Evolutionary conservation across 495 filamentous ascomycete species (phyloP).

Genomic region (Pseudotulostoma volvatum): DNA sequence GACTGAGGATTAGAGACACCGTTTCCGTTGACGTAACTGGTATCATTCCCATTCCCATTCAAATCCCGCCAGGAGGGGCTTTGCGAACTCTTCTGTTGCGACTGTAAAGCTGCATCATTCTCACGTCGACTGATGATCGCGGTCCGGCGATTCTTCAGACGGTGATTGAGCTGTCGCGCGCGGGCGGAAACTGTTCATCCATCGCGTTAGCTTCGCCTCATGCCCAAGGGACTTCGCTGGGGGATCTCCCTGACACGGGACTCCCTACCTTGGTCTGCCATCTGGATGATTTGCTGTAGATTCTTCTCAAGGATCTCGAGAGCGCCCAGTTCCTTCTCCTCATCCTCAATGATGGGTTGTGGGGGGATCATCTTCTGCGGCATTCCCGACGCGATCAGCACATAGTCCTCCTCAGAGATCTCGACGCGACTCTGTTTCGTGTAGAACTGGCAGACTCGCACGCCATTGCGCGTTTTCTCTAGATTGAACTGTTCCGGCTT

Average conservation of each 20-base stretch:
- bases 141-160: slow-evolving; percentile 55
- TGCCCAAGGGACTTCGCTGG: not conserved
- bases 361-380: slow-evolving; percentile 72
- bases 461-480: slow-evolving; percentile 47
- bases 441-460: slow-evolving; percentile 61
- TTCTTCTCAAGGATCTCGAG: slow-evolving; percentile 69
- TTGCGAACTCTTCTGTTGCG: slow-evolving; percentile 15
- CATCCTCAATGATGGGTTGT: slow-evolving; percentile 70
- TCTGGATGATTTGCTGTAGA: slow-evolving; percentile 54
- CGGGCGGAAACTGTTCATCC: slow-evolving; percentile 47
- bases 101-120: slow-evolving; percentile 26
- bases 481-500: slow-evolving; percentile 69
- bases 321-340: slow-evolving; percentile 68
- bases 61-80: slow-evolving; percentile 23
- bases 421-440: slow-evolving; percentile 68
- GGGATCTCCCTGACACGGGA: no score
- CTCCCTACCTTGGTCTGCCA: slow-evolving; percentile 59
- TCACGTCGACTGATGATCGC: slow-evolving; percentile 48
- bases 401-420: slow-evolving; percentile 75
- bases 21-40: slow-evolving; percentile 15
- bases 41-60: slow-evolving; percentile 12
- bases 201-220: slow-evolving; percentile 8
- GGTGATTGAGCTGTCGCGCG: slow-evolving; percentile 69
- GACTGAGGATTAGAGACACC: slow-evolving; percentile 18
- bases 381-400: slow-evolving; percentile 63